Base-by-base conservation (phyloP, 2,329 filamentous ascomycete species). In the Cordyceps cicadae region DNA sequence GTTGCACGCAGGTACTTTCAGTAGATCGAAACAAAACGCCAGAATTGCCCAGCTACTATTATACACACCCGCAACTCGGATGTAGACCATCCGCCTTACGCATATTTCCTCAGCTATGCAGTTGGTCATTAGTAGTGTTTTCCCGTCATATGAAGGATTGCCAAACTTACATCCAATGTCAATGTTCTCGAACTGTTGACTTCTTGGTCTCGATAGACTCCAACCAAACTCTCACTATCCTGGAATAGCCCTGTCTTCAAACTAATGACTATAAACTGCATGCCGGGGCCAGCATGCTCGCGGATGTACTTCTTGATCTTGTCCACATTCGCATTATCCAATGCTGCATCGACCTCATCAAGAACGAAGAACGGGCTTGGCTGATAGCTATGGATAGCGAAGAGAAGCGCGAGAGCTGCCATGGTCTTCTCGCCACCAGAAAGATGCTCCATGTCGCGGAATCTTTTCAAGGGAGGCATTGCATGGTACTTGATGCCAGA, bases 341-440 rank as follows among this genome's bases (percentile, higher is more conserved):
- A 83, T 46, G 94, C 95, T 11, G 94, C 95, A 71, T 99, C 94
- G 15, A 99, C 93, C 76, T 99, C 94, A 71, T 99, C 94, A 8
- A 99, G 85, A 39, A 99, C 94, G 73, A 99, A 99, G 79, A 99
- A 99, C 0, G 95, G 94, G 63, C 86, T 90, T 0, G 94, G 93
- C 71, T 97, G 92, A 77, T 93, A 99, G 62, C 88, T 92, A 78
- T 99, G 94, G 61, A 99, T 92, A 24, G 94, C 94, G 72, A 99
- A 99, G 5, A 99, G 82, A 46, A 99, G 81, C n/a, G 94, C 94
- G 45, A 99, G 80, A 15, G 94, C 94, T 1, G 94, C 94, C 87
- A 99, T 99, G 0, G 94, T 99, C 81, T 99, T 99, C 76, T 99
- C 94, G 60, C 94, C 94, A 68, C 94, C 94, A 1, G 91, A 96